phyloP scores from a whole-genome alignment of 805 yeast species.

The Helenozyma rhizophorensis region DNA sequence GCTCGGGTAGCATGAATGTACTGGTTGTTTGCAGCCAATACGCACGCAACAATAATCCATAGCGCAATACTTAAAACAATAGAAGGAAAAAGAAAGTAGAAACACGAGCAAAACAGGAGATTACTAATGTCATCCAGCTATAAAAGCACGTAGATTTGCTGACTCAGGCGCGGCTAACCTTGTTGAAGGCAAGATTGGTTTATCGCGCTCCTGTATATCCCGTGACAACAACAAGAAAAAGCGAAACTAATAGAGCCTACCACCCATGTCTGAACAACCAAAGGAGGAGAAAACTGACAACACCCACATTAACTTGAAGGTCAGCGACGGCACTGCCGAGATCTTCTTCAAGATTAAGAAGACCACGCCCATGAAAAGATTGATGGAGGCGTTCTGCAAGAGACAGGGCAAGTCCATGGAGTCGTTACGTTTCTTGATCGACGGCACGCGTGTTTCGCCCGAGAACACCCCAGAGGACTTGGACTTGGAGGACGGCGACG shows the following conservation, averaged over 20 bases:
- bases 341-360: conserved; percentile 93
- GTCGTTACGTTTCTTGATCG: conserved; percentile 83
- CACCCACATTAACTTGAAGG: conserved; percentile 89
- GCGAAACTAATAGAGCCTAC: conserved; percentile 3
- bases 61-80: no score
- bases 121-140: no score
- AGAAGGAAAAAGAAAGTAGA: no score
- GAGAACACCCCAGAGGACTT: conserved; percentile 90
- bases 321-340: conserved; percentile 90
- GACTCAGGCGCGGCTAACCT: conserved; percentile 2
- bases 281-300: conserved; percentile 17
- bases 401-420: conserved; percentile 89
- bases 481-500: conserved; percentile 93
- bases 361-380: conserved; percentile 85
- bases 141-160: no score
- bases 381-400: conserved; percentile 97
- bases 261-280: conserved; percentile 16
- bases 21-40: no score
- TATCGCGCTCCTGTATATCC: conserved; percentile 1
- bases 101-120: no score
- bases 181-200: not conserved
- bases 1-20: no score
- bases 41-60: no score
- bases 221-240: not conserved
- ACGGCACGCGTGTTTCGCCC: conserved; percentile 85